phyloP scores from a whole-genome alignment of 805 yeast species.

The Hanseniaspora vineae region DNA sequence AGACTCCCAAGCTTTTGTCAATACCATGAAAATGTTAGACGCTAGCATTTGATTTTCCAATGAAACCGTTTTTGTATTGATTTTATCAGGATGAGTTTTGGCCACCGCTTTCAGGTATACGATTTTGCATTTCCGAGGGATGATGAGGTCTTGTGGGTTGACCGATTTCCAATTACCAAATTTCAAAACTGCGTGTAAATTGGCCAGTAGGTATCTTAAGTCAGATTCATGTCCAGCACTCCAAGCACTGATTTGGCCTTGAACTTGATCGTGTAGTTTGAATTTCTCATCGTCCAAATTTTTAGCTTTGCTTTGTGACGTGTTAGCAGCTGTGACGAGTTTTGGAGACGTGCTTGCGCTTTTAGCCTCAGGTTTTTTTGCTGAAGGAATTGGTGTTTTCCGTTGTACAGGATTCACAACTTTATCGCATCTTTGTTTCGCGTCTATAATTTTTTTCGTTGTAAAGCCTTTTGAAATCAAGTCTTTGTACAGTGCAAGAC shows the following conservation, averaged over 20 bases:
- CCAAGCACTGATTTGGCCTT: slow-evolving; percentile 47
- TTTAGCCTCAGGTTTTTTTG: neutral
- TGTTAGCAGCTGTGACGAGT: too few species aligned
- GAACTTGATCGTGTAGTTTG: slow-evolving; percentile 50
- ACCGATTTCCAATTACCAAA: slow-evolving; percentile 58
- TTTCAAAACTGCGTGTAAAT: slow-evolving; percentile 57
- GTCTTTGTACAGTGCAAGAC: slow-evolving; percentile 46
- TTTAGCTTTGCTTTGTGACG: slow-evolving; percentile 22
- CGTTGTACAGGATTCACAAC: slow-evolving; percentile 40
- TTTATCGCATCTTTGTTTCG: slow-evolving; percentile 63
- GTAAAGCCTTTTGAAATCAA: slow-evolving; percentile 59
- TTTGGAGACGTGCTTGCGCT: too few species aligned
- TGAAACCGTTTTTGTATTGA: slow-evolving; percentile 37
- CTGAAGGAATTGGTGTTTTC: slow-evolving; percentile 7
- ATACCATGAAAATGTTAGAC: slow-evolving; percentile 67
- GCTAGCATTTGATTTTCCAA: slow-evolving; percentile 73
- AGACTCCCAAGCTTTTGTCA: slow-evolving; percentile 84
- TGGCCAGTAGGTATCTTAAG: slow-evolving; percentile 60
- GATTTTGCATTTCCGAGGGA: slow-evolving; percentile 82
- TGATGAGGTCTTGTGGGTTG: slow-evolving; percentile 59
- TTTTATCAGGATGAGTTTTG: slow-evolving; percentile 79
- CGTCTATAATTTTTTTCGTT: slow-evolving; percentile 56
- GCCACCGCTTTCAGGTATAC: slow-evolving; percentile 84
- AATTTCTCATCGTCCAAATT: slow-evolving; percentile 45
- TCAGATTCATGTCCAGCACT: slow-evolving; percentile 66